A percentile compares a stretch with the other conserved stretches of the same genome.
Evolutionary conservation across 2,329 filamentous ascomycete genomes (phyloP).

Genomic region (Berkeleyomyces basicola): DNA sequence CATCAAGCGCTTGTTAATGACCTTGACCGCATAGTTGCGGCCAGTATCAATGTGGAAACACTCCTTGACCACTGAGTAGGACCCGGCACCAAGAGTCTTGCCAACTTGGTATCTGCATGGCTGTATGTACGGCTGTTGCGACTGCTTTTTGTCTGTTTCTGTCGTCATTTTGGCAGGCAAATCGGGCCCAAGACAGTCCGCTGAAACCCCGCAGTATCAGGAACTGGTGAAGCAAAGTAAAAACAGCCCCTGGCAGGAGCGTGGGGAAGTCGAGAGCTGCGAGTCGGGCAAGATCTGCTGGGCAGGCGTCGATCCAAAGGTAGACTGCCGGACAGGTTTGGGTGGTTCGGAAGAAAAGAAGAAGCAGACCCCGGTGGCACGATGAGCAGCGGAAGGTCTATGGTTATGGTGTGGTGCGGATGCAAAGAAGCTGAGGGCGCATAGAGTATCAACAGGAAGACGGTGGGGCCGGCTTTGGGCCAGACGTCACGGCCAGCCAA

Average conservation of each 20-base stretch:
- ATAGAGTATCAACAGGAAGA: not conserved
- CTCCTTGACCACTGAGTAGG: slow-evolving; percentile 97
- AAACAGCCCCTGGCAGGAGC: not conserved
- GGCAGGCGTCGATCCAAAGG: no score
- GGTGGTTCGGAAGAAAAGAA: not conserved
- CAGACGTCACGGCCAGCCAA: not conserved
- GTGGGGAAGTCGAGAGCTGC: not conserved
- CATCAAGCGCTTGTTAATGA: slow-evolving; percentile 98
- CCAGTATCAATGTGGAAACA: slow-evolving; percentile 97
- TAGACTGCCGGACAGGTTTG: no score
- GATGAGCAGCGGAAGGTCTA: not conserved
- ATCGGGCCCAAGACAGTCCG: not conserved
- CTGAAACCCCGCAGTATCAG: slow-evolving; percentile 1
- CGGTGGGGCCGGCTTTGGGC: not conserved
- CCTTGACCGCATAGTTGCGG: slow-evolving; percentile 95
- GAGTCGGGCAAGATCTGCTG: no score
- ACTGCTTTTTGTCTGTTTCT: not conserved
- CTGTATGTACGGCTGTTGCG: slow-evolving; percentile 50
- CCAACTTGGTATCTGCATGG: slow-evolving; percentile 97
- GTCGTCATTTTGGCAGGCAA: not conserved
- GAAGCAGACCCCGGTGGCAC: not conserved
- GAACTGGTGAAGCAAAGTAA: not conserved
- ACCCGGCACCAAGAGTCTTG: slow-evolving; percentile 90
- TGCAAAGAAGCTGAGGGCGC: not conserved
- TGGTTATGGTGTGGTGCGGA: not conserved